These are phyloP conservation scores for Trichoderma cornu-damae DNA, from an alignment of 2,329 filamentous ascomycete species.

Conservation along the genomic window DNA sequence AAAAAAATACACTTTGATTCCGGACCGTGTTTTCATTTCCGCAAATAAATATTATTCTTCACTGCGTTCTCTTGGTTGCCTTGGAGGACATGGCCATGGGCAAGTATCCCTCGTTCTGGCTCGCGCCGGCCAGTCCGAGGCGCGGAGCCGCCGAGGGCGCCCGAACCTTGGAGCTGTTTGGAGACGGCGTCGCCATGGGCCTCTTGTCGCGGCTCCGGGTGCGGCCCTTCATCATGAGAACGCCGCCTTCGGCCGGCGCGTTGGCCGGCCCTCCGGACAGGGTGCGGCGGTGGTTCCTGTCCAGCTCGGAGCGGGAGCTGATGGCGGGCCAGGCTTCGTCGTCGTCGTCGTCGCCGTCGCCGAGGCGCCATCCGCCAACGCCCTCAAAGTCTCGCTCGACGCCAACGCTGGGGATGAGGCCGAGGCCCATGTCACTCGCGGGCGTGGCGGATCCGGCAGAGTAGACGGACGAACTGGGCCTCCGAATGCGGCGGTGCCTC, in stretches of 20 bases:
- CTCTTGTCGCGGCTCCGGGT: constrained; percentile 33
- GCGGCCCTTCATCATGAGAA: constrained; percentile 42
- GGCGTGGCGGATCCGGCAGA: constrained; percentile 33
- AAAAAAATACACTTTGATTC: background rate
- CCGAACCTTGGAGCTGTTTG: constrained; percentile 46
- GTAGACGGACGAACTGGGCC: constrained; percentile 30
- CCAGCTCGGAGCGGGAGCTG: constrained; percentile 47
- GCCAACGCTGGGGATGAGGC: constrained; percentile 45
- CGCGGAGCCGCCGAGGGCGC: constrained; percentile 42
- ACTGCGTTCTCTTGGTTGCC: constrained; percentile 27
- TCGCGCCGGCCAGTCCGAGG: constrained; percentile 28
- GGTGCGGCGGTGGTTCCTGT: constrained; percentile 41
- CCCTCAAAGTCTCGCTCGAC: constrained; percentile 55
- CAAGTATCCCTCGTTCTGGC: constrained; percentile 40
- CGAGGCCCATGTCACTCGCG: constrained; percentile 34
- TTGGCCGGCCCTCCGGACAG: constrained; percentile 35
- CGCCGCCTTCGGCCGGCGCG: constrained; percentile 38
- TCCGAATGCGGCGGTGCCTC: constrained; percentile 33
- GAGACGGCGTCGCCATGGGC: constrained; percentile 28
- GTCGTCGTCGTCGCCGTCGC: constrained; percentile 29
- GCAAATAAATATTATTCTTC: background rate
- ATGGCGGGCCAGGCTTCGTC: constrained; percentile 49
- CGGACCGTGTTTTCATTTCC: background rate
- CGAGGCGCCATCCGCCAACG: constrained; percentile 52
- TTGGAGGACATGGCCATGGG: constrained; percentile 33